Base-by-base conservation (phyloP, 345 rosid species). In the Anastatica hierochuntica region DNA sequence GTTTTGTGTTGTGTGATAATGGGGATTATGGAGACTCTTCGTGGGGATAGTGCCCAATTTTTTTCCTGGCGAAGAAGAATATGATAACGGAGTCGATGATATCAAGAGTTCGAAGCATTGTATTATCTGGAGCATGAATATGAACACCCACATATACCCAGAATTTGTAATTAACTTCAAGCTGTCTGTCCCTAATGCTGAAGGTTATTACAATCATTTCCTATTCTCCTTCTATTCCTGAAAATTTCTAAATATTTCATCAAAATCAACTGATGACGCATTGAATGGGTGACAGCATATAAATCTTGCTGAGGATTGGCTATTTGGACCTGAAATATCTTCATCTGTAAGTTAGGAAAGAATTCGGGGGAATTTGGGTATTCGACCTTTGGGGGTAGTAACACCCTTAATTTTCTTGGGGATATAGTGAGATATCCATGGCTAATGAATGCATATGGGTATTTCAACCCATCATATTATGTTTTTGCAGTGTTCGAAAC, bases 151-250 rank as follows among this genome's bases (percentile, higher is more conserved):
- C 61, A 68, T 92, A 43, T 75, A 66, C 66, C 95, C 98, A 0
- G 98, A 92, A 63, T 88, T 69, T 76, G 75, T 85, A 68, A 78
- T 92, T 70, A 88, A 86, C 79, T 92, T 82, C 95, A 92, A 77
- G 83, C 66, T 74, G 71, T 63, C 75, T 53, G 40, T 18, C 41
- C 37, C 38, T 43, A 63, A 29, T 58, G 69, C 60, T 68, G 79
- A 76, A 88, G 98, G 98, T 92, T 76, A 84, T 72, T 50, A 42
- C n/a, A 39, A 71, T 77, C 58, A 35, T 70, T 50, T 43, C 14
- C 23, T n/a, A n/a, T n/a, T n/a, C n/a, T n/a, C 13, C 31, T 1
- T 42, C 29, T n/a, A 30, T 66, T 24, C 10, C 44, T 56, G 8
- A 15, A n/a, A n/a, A n/a, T n/a, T n/a, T n/a, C n/a, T 21, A 4